Percentiles rank a stretch among this genome's conserved stretches.
These are phyloP conservation scores for Phalaenopsis aphrodite DNA, from an alignment of 106 monocot species.

Conservation along the genomic window DNA sequence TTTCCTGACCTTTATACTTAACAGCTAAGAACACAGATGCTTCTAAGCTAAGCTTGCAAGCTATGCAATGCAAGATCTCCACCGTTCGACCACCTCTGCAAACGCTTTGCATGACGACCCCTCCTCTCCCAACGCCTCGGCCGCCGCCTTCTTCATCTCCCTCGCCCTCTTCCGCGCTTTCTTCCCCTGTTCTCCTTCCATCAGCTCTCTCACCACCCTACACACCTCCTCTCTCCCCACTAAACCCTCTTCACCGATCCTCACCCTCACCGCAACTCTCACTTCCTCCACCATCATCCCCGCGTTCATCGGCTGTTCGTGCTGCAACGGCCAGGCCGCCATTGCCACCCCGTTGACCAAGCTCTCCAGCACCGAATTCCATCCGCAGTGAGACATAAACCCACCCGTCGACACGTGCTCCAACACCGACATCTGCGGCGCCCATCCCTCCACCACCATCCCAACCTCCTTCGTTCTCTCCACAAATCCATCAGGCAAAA, in stretches of 20 bases:
- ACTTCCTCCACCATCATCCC: slow-evolving; percentile 6
- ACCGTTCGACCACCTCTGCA: slow-evolving; percentile 12
- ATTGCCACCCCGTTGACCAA: slow-evolving; percentile 15
- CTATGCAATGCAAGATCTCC: background rate
- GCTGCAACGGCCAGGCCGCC: slow-evolving; percentile 14
- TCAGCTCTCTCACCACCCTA: slow-evolving; percentile 24
- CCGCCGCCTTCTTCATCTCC: slow-evolving; percentile 17
- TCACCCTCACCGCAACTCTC: slow-evolving; percentile 3
- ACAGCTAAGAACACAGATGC: no score
- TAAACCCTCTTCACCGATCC: slow-evolving; percentile 6
- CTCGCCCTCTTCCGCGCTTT: slow-evolving; percentile 9
- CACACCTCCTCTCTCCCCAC: slow-evolving; percentile 36
- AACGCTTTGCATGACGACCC: slow-evolving; percentile 27
- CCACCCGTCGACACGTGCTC: background rate
- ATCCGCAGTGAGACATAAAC: slow-evolving; percentile 30
- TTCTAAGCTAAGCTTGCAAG: no score
- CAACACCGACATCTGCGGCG: background rate
- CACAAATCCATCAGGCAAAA: slow-evolving; percentile 45
- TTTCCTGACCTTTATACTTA: no score
- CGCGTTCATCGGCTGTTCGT: slow-evolving; percentile 17
- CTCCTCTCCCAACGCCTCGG: slow-evolving; percentile 7
- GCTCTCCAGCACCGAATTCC: slow-evolving; percentile 29
- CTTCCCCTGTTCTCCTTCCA: slow-evolving; percentile 48
- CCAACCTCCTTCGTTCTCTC: slow-evolving; percentile 9
- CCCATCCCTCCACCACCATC: slow-evolving; percentile 5